phyloP scores from a whole-genome alignment of 805 yeast species.

The Kuraishia cidri region DNA sequence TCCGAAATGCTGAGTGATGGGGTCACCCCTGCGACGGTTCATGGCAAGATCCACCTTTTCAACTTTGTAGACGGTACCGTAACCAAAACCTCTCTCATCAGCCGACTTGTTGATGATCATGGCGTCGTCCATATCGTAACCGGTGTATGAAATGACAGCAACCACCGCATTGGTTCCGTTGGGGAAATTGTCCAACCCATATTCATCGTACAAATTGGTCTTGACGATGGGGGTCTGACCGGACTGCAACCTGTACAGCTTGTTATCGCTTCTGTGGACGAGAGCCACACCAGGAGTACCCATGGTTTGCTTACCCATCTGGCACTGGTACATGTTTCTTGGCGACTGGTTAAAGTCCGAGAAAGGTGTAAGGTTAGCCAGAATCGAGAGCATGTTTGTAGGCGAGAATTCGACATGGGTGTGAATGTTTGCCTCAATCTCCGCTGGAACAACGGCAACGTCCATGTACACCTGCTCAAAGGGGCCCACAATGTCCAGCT shows the following conservation, averaged over 20 bases:
- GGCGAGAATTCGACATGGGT: constrained; percentile 94
- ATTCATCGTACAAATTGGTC: constrained; percentile 87
- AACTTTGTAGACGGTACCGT: constrained; percentile 92
- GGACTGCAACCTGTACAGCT: constrained; percentile 82
- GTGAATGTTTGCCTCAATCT: constrained; percentile 73
- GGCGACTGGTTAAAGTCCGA: constrained; percentile 99
- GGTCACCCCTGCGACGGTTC: constrained; percentile 85
- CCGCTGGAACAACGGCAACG: constrained; percentile 89
- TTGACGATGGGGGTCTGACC: constrained; percentile 98
- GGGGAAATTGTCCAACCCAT: constrained; percentile 97
- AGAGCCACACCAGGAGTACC: constrained; percentile 99
- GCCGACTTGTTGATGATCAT: constrained; percentile 97
- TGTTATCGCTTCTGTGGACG: constrained; percentile 88
- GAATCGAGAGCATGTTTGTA: constrained; percentile 86
- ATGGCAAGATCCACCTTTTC: constrained; percentile 80
- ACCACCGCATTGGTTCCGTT: constrained; percentile 98
- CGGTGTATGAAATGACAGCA: constrained; percentile 97
- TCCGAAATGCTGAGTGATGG: constrained; percentile 89
- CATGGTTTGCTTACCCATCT: constrained; percentile 99
- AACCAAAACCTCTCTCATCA: constrained; percentile 95
- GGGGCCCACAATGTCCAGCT: constrained; percentile 87
- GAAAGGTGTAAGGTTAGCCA: constrained; percentile 96
- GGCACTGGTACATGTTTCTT: constrained; percentile 99
- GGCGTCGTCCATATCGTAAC: constrained; percentile 99
- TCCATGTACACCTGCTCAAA: constrained; percentile 97